Evolutionary conservation across 345 rosid species (phyloP), one percentile per base, ranked within the genome.

Genomic region (Murraya koenigii): DNA sequence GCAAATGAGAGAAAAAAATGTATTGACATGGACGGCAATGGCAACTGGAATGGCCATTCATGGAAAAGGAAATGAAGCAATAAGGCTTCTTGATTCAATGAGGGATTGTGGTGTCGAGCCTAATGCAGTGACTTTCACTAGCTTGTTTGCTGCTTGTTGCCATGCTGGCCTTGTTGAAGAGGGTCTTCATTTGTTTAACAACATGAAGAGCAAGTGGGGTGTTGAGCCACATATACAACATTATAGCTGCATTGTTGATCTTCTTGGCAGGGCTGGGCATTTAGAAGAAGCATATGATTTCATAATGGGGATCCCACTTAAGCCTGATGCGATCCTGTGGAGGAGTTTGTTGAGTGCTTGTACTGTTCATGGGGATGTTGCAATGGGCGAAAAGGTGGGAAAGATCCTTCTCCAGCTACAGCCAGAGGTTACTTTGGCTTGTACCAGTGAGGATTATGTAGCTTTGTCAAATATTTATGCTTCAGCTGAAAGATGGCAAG

Each of bases 11-110:
- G 81, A 72, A 22, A 90, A 82, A 79, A 88, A 87, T 80, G 88
- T 86, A 14, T 82, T 87, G 70, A 90, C 93, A 23, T 91, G 96
- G 93, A 88, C 89, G 19, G 88, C 96, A 39, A 78, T 87, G 89
- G 90, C 82, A 4, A 83, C 90, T 14, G 92, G 92, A 38, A 67
- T 88, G 44, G 96, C 96, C 59, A 68, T 87, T 81, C 90, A 90
- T 65, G 90, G 91, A n/a, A 88, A 77, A 80, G 93, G 91, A 35
- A 52, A 77, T 47, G 86, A 88, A 77, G 84, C 88, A 33, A 49
- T 85, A 35, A 79, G 81, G 56, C 86, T 90, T 22, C 70, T 88
- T 71, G 84, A 84, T 71, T 77, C 49, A 58, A 90, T 84, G 92
- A 74, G 55, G 52, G 77, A 28, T 49, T 75, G 75, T 41, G 86